Base-by-base conservation (phyloP, 495 filamentous ascomycete species). In the Penicillium flavigenum region DNA sequence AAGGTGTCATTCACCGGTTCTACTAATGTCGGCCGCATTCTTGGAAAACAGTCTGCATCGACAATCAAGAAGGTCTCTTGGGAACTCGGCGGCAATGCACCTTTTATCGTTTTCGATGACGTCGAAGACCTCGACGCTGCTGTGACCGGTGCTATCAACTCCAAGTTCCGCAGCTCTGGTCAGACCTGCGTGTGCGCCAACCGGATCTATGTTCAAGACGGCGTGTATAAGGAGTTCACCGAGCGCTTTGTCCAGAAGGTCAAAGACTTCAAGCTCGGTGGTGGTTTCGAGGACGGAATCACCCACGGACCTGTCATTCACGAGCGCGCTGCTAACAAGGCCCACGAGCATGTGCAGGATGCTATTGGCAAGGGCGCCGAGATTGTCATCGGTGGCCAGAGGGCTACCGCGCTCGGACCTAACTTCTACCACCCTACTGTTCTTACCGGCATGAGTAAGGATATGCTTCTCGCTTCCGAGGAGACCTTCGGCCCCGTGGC, bases 161-260 rank as follows among this genome's bases (percentile, higher is more conserved):
- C 80, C 66, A 96, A 96, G 71, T 96, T 96, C 83, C 84, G 91
- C 27, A 87, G 84, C 43, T 91, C 88, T 0, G 92, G 91, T 11
- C 91, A 96, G 74, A 96, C 91, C 0, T 96, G 91, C 65, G 90
- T 96, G 19, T 94, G 90, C 61, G 91, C 91, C 29, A 96, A 95
- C 73, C 82, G 91, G 19, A 85, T 95, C 66, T 95, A 87, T 66
- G 81, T 96, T 1, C 91, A 96, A 67, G 76, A 79, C 29, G 88
- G 86, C 22, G 78, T 96, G 51, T 90, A 93, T 70, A 85, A 94
- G 45, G 80, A 86, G 61, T 94, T 96, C 63, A 81, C 82, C 3
- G 63, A 79, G 53, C 83, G 83, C 47, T 86, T 96, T 47, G 83
- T 82, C 24, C 86, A 86, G 57, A 88, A 89, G 70, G 88, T 95